Evolutionary conservation across 805 yeast genomes (phyloP), one percentile per base, ranked within the genome.

Genomic region (Kodamaea laetipori): DNA sequence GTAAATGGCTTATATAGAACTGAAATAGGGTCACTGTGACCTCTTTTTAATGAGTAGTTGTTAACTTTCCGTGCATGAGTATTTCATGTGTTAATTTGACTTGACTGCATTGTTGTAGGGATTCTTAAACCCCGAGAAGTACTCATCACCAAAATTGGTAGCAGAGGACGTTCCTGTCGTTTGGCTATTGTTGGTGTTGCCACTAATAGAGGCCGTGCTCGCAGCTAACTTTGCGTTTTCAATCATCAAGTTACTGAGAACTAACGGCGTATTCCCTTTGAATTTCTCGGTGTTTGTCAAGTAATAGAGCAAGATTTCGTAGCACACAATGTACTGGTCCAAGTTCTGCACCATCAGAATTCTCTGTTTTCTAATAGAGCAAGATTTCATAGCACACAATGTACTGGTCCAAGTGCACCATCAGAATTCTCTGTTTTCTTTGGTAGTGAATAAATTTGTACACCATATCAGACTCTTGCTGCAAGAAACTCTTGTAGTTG

Each of bases 341-440:
- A 86, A 71, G 55, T 81, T 84, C 58, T 87, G 95, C 10, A 88
- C 95, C 94, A 87, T 87, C 4, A 90, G 81, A 18, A 87, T 72
- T 51, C 96, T 66, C 61, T 86, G 94, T 48, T 78, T 76, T 52
- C 96, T 71, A 65, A 33, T 56, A 43, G 12, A 64, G 43, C n/a
- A 77, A 58, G 9, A 80, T 69, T 48, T 88, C 94, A 60, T 88
- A 87, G 60, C 92, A 83, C 48, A 82, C 73, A 16, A 84, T 69
- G 52, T 77, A 86, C 62, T 87, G 96, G 46, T 84, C 80, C 46
- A 86, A 71, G 55, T 87, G 95, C 10, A 88, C 95, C 94, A 87
- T 87, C 4, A 90, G 81, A 18, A 87, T 72, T 51, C 96, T 66
- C 61, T 86, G 94, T 48, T 78, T 76, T 52, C 96, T 71, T 55